Conservation (phyloP, 2,329 filamentous ascomycete species). For the Exophiala lecanii-corni region DNA sequence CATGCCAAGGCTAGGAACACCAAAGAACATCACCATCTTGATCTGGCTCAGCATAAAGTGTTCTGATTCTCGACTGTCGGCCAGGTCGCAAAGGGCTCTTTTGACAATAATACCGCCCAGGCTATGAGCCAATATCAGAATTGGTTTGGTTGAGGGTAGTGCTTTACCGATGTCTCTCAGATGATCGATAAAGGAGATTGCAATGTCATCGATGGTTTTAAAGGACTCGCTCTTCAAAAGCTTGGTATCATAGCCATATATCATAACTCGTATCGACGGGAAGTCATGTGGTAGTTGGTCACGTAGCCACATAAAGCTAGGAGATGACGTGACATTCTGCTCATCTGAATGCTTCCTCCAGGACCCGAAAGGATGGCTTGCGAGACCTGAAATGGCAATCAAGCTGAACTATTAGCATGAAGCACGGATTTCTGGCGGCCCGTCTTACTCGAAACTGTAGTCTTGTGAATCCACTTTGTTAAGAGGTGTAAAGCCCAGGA, state of each 20-base stretch:
- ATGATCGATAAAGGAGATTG: background rate
- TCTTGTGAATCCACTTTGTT: conserved; percentile 2
- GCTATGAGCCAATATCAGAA: conserved; percentile 21
- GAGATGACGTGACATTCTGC: background rate
- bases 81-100: conserved; percentile 5
- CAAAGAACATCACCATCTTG: conserved; percentile 22
- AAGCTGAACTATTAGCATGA: conserved; percentile 7
- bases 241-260: conserved; percentile 21
- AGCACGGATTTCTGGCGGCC: background rate
- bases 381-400: conserved; percentile 22
- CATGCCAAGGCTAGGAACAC: conserved; percentile 24
- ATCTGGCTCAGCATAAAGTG: conserved; percentile 1
- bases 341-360: conserved; percentile 10
- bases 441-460: conserved; percentile 6
- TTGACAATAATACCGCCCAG: conserved; percentile 20
- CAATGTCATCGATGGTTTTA: conserved; percentile 7
- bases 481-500: conserved; percentile 7
- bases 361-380: conserved; percentile 22
- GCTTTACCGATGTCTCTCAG: conserved; percentile 2
- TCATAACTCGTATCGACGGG: conserved; percentile 12
- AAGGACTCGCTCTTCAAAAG: conserved; percentile 8
- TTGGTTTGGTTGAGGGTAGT: conserved; percentile 2
- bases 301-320: conserved; percentile 23
- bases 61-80: background rate
- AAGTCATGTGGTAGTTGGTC: conserved; percentile 17